Conservation (phyloP, 768 basidiomycete species). For the Inosperma sp. region DNA sequence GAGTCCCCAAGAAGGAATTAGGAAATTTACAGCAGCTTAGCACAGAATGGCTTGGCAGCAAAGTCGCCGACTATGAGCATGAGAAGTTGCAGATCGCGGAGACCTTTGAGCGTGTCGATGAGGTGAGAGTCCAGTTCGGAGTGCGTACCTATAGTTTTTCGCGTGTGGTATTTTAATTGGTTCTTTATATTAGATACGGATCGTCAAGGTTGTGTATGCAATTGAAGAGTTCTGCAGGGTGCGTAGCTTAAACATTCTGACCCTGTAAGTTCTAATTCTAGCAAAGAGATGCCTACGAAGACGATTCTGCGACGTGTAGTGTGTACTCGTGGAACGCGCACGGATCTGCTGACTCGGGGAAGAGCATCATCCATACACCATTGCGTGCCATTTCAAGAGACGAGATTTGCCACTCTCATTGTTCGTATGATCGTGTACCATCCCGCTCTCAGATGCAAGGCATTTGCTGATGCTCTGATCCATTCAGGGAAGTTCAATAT, state of each 20-base stretch:
- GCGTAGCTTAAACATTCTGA: neutral
- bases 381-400: slow-evolving; percentile 20
- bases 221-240: slow-evolving; percentile 10
- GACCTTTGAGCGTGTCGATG: slow-evolving; percentile 17
- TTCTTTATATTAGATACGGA: slow-evolving; percentile 4
- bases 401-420: slow-evolving; percentile 12
- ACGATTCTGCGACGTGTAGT: slow-evolving; percentile 11
- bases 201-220: slow-evolving; percentile 11
- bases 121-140: slow-evolving; percentile 15
- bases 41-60: slow-evolving; percentile 9
- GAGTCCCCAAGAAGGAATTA: slow-evolving; percentile 13
- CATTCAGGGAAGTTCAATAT: slow-evolving; percentile 6
- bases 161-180: neutral
- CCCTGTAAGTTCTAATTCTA: no score
- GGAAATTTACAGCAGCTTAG: slow-evolving; percentile 6
- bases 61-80: slow-evolving; percentile 16
- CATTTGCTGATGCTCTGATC: slow-evolving; percentile 17
- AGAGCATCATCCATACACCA: slow-evolving; percentile 26
- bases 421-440: slow-evolving; percentile 25
- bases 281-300: slow-evolving; percentile 11
- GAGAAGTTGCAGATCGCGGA: slow-evolving; percentile 12
- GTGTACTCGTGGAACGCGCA: slow-evolving; percentile 26
- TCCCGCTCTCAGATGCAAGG: slow-evolving; percentile 19
- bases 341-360: slow-evolving; percentile 21
- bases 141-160: slow-evolving; percentile 8